Conservation (phyloP, 2,329 filamentous ascomycete species). For the Hypoxylon sp. region DNA sequence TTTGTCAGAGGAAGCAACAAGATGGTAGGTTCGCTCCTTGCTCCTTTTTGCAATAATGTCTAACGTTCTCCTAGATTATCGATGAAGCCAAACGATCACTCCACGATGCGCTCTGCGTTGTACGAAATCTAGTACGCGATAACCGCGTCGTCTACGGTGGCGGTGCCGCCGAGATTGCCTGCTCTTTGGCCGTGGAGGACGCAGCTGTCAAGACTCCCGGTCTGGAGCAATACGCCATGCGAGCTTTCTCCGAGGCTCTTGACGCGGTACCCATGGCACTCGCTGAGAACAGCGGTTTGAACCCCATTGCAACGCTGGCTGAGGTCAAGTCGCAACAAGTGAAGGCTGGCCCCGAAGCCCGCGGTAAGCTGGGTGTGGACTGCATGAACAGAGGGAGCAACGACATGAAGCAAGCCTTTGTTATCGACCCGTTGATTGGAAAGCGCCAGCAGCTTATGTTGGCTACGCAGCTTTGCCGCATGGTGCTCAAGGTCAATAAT, state of each 20-base stretch:
- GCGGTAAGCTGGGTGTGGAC: conserved; percentile 87
- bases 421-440: conserved; percentile 97
- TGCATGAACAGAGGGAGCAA: conserved; percentile 97
- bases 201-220: conserved; percentile 94
- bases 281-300: conserved; percentile 96
- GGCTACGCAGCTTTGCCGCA: conserved; percentile 96
- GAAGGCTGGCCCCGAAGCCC: conserved; percentile 70
- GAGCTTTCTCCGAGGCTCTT: conserved; percentile 94
- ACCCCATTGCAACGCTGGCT: conserved; percentile 94
- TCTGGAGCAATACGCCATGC: conserved; percentile 99
- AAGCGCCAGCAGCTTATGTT: conserved; percentile 98
- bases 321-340: conserved; percentile 97
- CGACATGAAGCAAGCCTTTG: conserved; percentile 98
- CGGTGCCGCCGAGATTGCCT: conserved; percentile 96
- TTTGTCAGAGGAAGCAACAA: conserved; percentile 99
- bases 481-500: conserved; percentile 98
- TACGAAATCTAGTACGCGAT: conserved; percentile 94
- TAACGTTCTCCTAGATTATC: conserved; percentile 79
- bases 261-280: conserved; percentile 95
- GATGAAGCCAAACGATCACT: conserved; percentile 98
- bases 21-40: conserved; percentile 76
- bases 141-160: conserved; percentile 98
- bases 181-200: conserved; percentile 95
- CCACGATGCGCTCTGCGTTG: conserved; percentile 97
- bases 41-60: conserved; percentile 14